These are phyloP conservation scores for Kurtzmaniella fragi DNA, from an alignment of 805 yeast species.

Conservation along the genomic window DNA sequence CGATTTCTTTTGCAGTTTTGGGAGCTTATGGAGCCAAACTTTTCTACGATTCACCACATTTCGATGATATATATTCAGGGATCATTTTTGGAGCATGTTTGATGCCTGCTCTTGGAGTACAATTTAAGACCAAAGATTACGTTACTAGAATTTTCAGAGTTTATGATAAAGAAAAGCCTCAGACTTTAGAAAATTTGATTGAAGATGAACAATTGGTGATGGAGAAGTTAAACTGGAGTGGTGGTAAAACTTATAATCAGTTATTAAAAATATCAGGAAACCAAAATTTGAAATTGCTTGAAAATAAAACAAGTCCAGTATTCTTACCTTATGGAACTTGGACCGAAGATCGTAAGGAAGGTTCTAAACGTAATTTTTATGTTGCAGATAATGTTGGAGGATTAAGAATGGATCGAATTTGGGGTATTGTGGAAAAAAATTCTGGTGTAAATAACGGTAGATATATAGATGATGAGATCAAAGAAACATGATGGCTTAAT, in stretches of 20 bases:
- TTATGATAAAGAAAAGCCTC: slow-evolving; percentile 58
- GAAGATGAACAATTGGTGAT: slow-evolving; percentile 60
- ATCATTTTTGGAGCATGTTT: slow-evolving; percentile 46
- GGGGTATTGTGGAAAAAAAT: slow-evolving; percentile 76
- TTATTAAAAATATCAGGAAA: slow-evolving; percentile 44
- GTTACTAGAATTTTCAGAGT: slow-evolving; percentile 69
- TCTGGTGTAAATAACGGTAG: slow-evolving; percentile 68
- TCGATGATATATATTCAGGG: slow-evolving; percentile 44
- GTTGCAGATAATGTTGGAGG: slow-evolving; percentile 77
- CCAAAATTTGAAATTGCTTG: slow-evolving; percentile 30
- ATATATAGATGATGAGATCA: slow-evolving; percentile 16
- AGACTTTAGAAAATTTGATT: slow-evolving; percentile 57
- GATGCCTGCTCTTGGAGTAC: slow-evolving; percentile 47
- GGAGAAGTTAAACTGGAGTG: slow-evolving; percentile 64
- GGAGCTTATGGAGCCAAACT: slow-evolving; percentile 63
- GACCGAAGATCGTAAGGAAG: slow-evolving; percentile 35
- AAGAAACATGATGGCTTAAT: too few relatives aligned
- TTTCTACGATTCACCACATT: slow-evolving; percentile 48
- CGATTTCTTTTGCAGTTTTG: slow-evolving; percentile 55
- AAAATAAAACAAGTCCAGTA: slow-evolving; percentile 11
- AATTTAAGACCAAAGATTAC: slow-evolving; percentile 55
- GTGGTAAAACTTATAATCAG: slow-evolving; percentile 60
- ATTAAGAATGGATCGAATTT: slow-evolving; percentile 73
- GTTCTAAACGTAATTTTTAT: slow-evolving; percentile 40
- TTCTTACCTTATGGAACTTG: slow-evolving; percentile 29